Percentiles rank a stretch among this genome's conserved stretches.
These are phyloP conservation scores for Chaetomiaceae sp. DNA, from an alignment of 2,329 filamentous ascomycete species.

Conservation along the genomic window DNA sequence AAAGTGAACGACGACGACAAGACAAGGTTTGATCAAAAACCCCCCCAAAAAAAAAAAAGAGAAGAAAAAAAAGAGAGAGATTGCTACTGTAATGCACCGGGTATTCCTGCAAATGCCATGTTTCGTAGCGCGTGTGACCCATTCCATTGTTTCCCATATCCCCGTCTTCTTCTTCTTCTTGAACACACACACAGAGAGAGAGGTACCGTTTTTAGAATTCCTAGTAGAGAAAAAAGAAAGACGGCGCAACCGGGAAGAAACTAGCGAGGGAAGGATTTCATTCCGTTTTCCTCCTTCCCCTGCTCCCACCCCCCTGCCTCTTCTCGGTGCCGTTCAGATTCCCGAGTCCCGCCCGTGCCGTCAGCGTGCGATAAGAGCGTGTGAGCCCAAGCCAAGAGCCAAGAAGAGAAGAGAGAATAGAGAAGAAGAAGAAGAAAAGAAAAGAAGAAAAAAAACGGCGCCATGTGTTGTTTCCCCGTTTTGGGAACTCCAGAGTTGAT, in stretches of 20 bases:
- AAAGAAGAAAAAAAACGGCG: background rate
- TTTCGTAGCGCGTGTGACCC: slow-evolving; percentile 6
- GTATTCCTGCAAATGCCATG: slow-evolving; percentile 20
- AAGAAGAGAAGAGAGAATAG: too few relatives aligned
- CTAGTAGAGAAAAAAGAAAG: background rate
- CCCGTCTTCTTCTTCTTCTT: too few relatives aligned
- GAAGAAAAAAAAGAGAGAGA: slow-evolving; percentile 1
- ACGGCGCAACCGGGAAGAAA: too few relatives aligned
- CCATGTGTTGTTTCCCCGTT: too few relatives aligned
- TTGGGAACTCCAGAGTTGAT: too few relatives aligned
- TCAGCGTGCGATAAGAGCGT: background rate
- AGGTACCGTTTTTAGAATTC: slow-evolving; percentile 4
- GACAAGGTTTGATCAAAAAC: background rate
- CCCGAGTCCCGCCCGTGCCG: background rate
- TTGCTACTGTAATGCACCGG: slow-evolving; percentile 20
- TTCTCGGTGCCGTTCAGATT: background rate
- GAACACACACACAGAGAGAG: too few relatives aligned
- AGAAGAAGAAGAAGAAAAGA: background rate
- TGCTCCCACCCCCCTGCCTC: too few relatives aligned
- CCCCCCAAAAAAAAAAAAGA: slow-evolving; percentile 1
- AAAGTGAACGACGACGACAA: too few relatives aligned
- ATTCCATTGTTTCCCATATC: background rate
- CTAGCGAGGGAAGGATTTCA: too few relatives aligned
- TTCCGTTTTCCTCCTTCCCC: too few relatives aligned
- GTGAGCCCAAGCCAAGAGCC: too few relatives aligned